A percentile compares a stretch with the other conserved stretches of the same genome.
Conservation (phyloP, 2,329 filamentous ascomycete genomes). For the Dothideomycetes sp. region DNA sequence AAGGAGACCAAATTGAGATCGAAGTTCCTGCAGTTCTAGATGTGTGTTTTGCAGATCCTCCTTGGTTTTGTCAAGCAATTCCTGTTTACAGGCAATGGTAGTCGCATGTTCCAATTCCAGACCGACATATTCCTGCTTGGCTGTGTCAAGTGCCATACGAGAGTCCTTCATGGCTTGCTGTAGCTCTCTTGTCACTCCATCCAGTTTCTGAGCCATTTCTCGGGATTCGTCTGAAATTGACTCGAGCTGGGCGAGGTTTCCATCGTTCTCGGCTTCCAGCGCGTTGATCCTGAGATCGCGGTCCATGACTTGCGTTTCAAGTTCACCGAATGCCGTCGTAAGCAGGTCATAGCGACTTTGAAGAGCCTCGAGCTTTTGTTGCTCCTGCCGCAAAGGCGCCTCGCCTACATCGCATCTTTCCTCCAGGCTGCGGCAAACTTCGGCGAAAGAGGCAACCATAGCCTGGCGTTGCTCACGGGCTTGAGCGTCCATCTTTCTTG, state of each 20-base stretch:
- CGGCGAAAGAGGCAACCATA: constrained; percentile 38
- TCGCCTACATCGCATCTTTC: constrained; percentile 44
- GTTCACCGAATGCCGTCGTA: constrained; percentile 22
- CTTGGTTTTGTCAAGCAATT: constrained; percentile 31
- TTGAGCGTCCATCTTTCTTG: constrained; percentile 31
- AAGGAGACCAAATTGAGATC: constrained; percentile 5
- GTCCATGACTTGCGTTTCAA: constrained; percentile 27
- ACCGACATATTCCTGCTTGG: constrained; percentile 30
- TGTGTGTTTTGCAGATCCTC: constrained; percentile 18
- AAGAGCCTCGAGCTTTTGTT: constrained; percentile 23
- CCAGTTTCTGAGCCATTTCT: constrained; percentile 23
- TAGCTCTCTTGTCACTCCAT: constrained; percentile 25
- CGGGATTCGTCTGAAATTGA: constrained; percentile 26
- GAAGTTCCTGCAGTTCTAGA: constrained; percentile 8
- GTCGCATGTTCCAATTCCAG: constrained; percentile 33
- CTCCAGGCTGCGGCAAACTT: constrained; percentile 46
- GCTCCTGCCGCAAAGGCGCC: constrained; percentile 38
- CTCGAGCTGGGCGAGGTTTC: constrained; percentile 26
- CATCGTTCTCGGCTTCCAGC: constrained; percentile 29
- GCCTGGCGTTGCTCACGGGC: constrained; percentile 33
- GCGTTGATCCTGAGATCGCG: constrained; percentile 24
- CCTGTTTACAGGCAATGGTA: constrained; percentile 32
- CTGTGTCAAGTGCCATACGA: constrained; percentile 28
- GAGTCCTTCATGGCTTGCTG: constrained; percentile 21
- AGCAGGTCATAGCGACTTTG: constrained; percentile 25